A percentile compares a stretch with the other conserved stretches of the same genome.
phyloP scores from a whole-genome alignment of 768 basidiomycete species.

The Kwoniella sp. region DNA sequence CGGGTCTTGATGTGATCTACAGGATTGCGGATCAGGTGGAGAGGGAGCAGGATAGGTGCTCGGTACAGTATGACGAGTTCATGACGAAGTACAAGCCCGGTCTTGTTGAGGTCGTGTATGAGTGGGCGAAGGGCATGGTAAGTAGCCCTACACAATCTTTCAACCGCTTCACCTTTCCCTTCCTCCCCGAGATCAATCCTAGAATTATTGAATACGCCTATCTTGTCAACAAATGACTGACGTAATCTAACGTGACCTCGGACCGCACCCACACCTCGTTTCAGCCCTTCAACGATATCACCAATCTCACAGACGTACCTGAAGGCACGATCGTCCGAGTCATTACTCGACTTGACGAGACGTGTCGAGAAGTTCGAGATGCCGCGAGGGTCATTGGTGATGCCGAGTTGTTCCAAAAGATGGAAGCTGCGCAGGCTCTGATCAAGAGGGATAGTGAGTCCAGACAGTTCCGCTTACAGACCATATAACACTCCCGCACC shows the following conservation, averaged over 20 bases:
- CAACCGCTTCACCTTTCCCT: background rate
- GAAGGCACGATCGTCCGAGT: conserved; percentile 97
- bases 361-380: conserved; percentile 93
- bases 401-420: conserved; percentile 91
- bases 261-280: conserved; percentile 1
- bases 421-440: conserved; percentile 91
- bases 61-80: conserved; percentile 77
- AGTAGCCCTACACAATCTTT: conserved; percentile 35
- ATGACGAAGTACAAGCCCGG: conserved; percentile 82
- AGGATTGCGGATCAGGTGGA: conserved; percentile 77
- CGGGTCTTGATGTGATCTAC: conserved; percentile 76
- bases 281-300: conserved; percentile 95
- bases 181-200: conserved; percentile 10
- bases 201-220: background rate
- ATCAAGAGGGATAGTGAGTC: conserved; percentile 94
- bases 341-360: conserved; percentile 94
- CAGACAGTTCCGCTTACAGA: background rate
- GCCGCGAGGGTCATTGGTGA: conserved; percentile 97
- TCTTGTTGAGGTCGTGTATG: conserved; percentile 93
- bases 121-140: conserved; percentile 99
- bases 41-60: conserved; percentile 75
- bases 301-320: conserved; percentile 84
- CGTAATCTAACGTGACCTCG: too few species aligned
- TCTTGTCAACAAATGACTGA: background rate
- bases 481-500: background rate